These are phyloP conservation scores for Leccinum sublutescens DNA, from an alignment of 768 basidiomycete species.

Conservation along the genomic window DNA sequence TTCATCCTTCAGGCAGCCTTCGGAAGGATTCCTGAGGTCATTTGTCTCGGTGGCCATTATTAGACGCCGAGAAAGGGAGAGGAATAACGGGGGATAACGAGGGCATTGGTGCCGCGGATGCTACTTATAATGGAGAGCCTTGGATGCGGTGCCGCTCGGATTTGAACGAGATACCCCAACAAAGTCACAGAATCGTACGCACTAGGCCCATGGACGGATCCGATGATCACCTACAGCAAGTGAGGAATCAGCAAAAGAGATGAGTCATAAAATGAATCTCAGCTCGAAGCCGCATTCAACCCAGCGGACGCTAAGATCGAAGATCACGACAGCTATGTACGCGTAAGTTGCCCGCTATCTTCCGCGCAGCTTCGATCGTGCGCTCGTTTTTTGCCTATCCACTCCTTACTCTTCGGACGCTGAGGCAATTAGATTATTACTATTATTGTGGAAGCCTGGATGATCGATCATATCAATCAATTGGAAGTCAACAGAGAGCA, in stretches of 20 bases:
- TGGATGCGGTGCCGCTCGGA: neutral
- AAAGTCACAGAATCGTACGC: neutral
- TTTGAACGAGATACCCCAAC: neutral
- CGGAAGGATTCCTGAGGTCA: slow-evolving; percentile 4
- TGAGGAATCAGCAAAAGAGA: neutral
- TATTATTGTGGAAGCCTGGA: neutral
- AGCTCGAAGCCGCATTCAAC: neutral
- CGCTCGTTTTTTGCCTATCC: too few relatives aligned
- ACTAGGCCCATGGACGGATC: neutral
- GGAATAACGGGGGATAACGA: neutral
- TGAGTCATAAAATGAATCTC: neutral
- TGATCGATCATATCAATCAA: neutral
- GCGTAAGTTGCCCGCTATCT: too few relatives aligned
- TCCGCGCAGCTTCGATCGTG: neutral
- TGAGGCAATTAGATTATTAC: neutral
- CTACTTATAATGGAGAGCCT: neutral
- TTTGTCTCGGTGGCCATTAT: slow-evolving; percentile 26
- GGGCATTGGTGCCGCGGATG: neutral
- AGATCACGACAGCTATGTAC: neutral
- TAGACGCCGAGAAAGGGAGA: neutral
- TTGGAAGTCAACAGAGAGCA: neutral
- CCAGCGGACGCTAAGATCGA: neutral
- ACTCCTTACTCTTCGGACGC: too few relatives aligned
- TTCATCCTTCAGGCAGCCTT: slow-evolving; percentile 22
- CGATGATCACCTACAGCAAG: too few relatives aligned